These are phyloP conservation scores for Mycena olivaceomarginata DNA, from an alignment of 768 basidiomycete species.

Conservation along the genomic window DNA sequence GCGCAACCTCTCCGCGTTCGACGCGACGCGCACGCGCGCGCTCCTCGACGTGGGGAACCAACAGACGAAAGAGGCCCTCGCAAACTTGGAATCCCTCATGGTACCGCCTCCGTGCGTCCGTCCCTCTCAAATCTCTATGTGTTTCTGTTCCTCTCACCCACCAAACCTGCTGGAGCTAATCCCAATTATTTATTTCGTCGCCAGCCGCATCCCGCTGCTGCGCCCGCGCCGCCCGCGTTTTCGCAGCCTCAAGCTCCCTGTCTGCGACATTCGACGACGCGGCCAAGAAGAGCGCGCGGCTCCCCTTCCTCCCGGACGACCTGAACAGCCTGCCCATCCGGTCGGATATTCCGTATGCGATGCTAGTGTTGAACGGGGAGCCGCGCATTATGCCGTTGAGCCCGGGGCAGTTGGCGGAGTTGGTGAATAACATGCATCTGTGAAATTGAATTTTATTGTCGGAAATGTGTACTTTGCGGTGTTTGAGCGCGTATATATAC, in stretches of 20 bases:
- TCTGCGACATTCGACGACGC: slow-evolving; percentile 22
- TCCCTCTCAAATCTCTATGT: not conserved
- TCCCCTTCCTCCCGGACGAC: slow-evolving; percentile 28
- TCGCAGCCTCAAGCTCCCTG: slow-evolving; percentile 32
- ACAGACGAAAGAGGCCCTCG: slow-evolving; percentile 23
- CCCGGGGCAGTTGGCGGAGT: slow-evolving; percentile 14
- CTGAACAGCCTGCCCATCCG: slow-evolving; percentile 29
- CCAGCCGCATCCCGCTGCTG: slow-evolving; percentile 8
- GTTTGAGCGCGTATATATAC: no score
- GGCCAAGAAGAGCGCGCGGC: slow-evolving; percentile 17
- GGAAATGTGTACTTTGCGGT: no score
- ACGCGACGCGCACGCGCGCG: slow-evolving; percentile 20
- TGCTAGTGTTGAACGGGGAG: slow-evolving; percentile 32
- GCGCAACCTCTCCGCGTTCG: slow-evolving; percentile 36
- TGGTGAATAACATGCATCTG: slow-evolving; percentile 22
- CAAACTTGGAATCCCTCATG: slow-evolving; percentile 29
- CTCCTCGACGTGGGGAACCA: slow-evolving; percentile 33
- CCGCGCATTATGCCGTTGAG: slow-evolving; percentile 35
- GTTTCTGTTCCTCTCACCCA: not conserved
- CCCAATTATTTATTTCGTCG: no score
- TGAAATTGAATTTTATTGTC: not conserved
- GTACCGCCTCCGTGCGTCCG: slow-evolving; percentile 24
- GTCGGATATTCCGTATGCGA: slow-evolving; percentile 25
- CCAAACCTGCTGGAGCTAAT: no score
- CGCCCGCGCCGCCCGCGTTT: slow-evolving; percentile 24